Percentiles rank a stretch among this genome's conserved stretches.
Conservation (phyloP, 2,329 filamentous ascomycete species). For the Raffaelea arxii region DNA sequence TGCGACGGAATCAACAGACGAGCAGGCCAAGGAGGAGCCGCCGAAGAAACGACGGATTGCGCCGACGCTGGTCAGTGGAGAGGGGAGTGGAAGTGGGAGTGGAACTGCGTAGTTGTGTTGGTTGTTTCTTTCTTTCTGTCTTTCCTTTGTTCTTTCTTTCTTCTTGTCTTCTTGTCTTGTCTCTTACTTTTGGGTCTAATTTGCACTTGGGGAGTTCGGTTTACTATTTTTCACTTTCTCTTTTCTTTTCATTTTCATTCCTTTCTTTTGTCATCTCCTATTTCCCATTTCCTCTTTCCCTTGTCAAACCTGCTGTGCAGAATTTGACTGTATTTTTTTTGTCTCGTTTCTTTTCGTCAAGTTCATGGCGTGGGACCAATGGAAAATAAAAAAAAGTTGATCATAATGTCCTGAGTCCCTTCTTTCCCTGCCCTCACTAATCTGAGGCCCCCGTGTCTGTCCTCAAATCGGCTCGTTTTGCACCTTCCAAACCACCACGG, state of each 20-base stretch:
- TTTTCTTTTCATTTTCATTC: neutral
- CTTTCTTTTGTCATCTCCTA: neutral
- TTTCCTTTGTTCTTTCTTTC: neutral
- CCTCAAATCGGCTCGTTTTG: conserved; percentile 1
- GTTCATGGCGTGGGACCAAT: neutral
- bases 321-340: neutral
- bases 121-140: neutral
- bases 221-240: neutral
- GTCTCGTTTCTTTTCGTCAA: neutral
- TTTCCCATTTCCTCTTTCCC: neutral
- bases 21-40: conserved; percentile 26
- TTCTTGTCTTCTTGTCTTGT: neutral
- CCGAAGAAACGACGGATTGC: conserved; percentile 63
- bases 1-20: conserved; percentile 40
- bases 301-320: too few relatives aligned
- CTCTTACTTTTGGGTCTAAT: neutral
- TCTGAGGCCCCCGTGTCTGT: neutral
- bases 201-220: too few relatives aligned
- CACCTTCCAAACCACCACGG: conserved; percentile 12
- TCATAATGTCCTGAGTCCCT: too few relatives aligned
- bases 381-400: neutral
- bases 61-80: conserved; percentile 44
- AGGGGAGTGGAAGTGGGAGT: neutral
- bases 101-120: neutral
- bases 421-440: neutral